These are phyloP conservation scores for Diplodia seriata DNA, from an alignment of 2,329 filamentous ascomycete species.

Conservation along the genomic window DNA sequence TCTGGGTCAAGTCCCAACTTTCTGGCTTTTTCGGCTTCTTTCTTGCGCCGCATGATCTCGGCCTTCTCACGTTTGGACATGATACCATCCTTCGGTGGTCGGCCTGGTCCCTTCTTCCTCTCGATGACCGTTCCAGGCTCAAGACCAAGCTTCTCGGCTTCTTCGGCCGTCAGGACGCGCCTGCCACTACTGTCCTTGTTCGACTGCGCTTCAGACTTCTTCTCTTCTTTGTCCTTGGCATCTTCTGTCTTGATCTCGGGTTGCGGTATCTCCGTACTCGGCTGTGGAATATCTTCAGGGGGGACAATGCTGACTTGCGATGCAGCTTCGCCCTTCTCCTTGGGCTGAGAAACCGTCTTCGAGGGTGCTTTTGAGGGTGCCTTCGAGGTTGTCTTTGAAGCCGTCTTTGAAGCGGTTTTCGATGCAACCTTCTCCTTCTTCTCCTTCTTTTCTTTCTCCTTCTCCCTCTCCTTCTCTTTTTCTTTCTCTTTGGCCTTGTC, in stretches of 20 bases:
- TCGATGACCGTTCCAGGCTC: constrained; percentile 46
- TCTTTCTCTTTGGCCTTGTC: constrained; percentile 34
- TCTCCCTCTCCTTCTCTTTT: constrained; percentile 39
- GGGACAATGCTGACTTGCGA: constrained; percentile 30
- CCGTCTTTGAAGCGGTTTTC: constrained; percentile 42
- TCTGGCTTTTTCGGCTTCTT: constrained; percentile 54
- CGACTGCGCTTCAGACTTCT: constrained; percentile 19
- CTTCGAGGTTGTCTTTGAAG: constrained; percentile 6
- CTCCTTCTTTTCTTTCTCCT: constrained; percentile 39
- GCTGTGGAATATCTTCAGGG: constrained; percentile 29
- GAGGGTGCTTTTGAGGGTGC: constrained; percentile 32
- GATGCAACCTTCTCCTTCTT: constrained; percentile 43
- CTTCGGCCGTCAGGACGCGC: constrained; percentile 44
- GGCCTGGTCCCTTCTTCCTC: constrained; percentile 77
- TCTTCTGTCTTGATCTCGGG: constrained; percentile 33
- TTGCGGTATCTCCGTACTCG: constrained; percentile 28
- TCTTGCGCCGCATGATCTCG: constrained; percentile 65
- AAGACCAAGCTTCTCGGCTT: constrained; percentile 50
- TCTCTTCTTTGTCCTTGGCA: constrained; percentile 28
- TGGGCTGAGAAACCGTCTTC: constrained; percentile 38
- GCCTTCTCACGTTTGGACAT: constrained; percentile 80
- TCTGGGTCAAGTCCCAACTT: constrained; percentile 48
- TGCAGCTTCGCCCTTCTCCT: constrained; percentile 32
- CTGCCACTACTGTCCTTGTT: constrained; percentile 30
- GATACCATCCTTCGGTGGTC: constrained; percentile 81